Base-by-base conservation (phyloP, 441 rosid genomes). In the Adansonia rubrostipa region DNA sequence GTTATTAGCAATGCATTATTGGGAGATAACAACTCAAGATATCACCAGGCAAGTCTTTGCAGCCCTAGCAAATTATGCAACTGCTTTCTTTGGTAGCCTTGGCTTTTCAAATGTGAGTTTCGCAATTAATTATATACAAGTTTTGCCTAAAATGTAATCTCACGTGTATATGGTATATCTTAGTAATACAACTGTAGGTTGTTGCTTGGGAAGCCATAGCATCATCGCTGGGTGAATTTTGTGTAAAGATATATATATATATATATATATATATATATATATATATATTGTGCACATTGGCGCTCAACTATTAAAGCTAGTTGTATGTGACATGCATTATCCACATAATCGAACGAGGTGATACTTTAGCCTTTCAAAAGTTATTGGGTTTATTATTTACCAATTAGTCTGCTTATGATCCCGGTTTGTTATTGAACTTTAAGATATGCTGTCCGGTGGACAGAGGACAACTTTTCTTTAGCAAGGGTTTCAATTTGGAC, bases 401-500 rank as follows among this genome's bases (percentile, higher is more conserved):
- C 20, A 19, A 36, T 40, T 73, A 73, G 36, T 40, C 48, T 71
- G 44, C 62, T 56, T 73, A 56, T 73, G 65, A 17, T 40, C 36
- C 64, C 10, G 7, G 15, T 40, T 73, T 73, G 50, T 56, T 36
- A 40, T 73, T 56, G 28, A 13, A 58, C 65, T 56, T 40, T 73
- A 17, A 20, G 19, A 56, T 19, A 36, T 73, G 64, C 51, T 17
- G 15, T 40, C 36, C 4, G 65, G 64, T 57, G 36, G 76, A 40
- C 45, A 73, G 6, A 1, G 14, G 76, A 19, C 36, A 40, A 73
- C 36, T 40, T 56, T 40, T 53, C n/a, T 10, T 19, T 73, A 3
- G 15, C 53, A 40, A 40, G 36, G n/a, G 51, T 72, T 63, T 54
- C 75, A 72, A 57, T 53, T 72, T 72, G 17, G 76, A 73, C 40